These are phyloP conservation scores for Xylaria sp. DNA, from an alignment of 2,329 filamentous ascomycete genomes.

Conservation along the genomic window DNA sequence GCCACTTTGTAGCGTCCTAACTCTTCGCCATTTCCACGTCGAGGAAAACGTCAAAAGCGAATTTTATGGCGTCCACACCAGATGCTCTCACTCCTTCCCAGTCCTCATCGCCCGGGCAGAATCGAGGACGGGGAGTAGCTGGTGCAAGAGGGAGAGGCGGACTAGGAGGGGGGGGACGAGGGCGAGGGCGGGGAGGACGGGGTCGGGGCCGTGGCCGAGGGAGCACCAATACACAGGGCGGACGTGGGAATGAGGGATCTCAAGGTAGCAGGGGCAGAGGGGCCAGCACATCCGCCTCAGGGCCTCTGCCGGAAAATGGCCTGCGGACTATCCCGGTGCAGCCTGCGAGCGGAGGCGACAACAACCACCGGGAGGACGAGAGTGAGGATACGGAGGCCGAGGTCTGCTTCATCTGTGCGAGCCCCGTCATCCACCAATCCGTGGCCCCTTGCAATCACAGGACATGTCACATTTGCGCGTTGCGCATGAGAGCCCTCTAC, in stretches of 20 bases:
- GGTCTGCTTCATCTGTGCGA: conserved; percentile 98
- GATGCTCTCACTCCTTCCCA: conserved; percentile 23
- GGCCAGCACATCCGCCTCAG: conserved; percentile 40
- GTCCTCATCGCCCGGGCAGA: conserved; percentile 37
- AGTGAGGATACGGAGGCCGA: conserved; percentile 75
- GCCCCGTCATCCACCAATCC: conserved; percentile 85
- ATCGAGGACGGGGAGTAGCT: conserved; percentile 49
- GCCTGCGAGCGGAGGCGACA: conserved; percentile 33
- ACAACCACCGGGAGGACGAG: conserved; percentile 62
- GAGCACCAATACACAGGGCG: conserved; percentile 49
- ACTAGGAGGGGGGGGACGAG: conserved; percentile 53
- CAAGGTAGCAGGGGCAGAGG: conserved; percentile 50
- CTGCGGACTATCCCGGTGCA: conserved; percentile 27
- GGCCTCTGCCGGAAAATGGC: conserved; percentile 24
- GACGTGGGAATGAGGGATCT: conserved; percentile 50
- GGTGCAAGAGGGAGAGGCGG: conserved; percentile 55
- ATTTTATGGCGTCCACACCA: conserved; percentile 31
- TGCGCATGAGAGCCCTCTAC: conserved; percentile 92
- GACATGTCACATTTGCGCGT: conserved; percentile 94
- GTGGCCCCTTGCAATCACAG: conserved; percentile 95
- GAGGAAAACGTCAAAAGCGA: background rate
- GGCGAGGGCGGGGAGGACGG: conserved; percentile 58
- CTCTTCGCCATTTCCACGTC: background rate
- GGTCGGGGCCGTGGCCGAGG: conserved; percentile 56
- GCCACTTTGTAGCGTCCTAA: background rate